A percentile compares a stretch with the other conserved stretches of the same genome.
Evolutionary conservation across 345 rosid genomes (phyloP).

Genomic region (Combretum micranthum): DNA sequence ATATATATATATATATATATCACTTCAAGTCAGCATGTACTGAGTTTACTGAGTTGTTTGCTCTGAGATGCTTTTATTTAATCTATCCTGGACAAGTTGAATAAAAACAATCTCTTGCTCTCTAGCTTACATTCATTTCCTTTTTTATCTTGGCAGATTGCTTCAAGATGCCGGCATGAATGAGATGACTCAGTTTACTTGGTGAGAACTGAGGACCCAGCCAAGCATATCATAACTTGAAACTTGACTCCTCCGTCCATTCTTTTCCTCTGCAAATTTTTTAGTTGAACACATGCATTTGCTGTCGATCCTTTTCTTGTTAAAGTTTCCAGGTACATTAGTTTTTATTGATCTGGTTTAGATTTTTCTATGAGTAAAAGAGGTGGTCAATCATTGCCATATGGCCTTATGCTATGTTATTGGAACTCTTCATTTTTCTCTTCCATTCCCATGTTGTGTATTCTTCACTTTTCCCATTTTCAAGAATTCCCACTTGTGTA

Average conservation of each 20-base stretch:
- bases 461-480: no score
- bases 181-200: constrained; percentile 77
- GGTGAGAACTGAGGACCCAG: constrained; percentile 46
- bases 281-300: not conserved
- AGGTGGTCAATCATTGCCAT: not conserved
- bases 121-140: constrained; percentile 1
- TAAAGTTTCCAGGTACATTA: not conserved
- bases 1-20: no score
- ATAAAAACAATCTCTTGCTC: not conserved
- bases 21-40: no score
- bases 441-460: no score
- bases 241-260: constrained; percentile 1
- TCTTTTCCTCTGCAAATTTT: not conserved
- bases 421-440: not conserved
- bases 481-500: no score
- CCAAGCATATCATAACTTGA: no score
- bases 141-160: constrained; percentile 40
- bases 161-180: constrained; percentile 77
- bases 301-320: not conserved
- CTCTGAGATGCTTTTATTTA: not conserved
- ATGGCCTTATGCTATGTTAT: not conserved
- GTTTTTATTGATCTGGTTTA: not conserved
- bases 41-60: not conserved
- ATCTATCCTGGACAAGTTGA: not conserved
- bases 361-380: constrained; percentile 2